A percentile compares a stretch with the other conserved stretches of the same genome.
Conservation (phyloP, 116 monocot species). For the Papilionanthe hybrid region DNA sequence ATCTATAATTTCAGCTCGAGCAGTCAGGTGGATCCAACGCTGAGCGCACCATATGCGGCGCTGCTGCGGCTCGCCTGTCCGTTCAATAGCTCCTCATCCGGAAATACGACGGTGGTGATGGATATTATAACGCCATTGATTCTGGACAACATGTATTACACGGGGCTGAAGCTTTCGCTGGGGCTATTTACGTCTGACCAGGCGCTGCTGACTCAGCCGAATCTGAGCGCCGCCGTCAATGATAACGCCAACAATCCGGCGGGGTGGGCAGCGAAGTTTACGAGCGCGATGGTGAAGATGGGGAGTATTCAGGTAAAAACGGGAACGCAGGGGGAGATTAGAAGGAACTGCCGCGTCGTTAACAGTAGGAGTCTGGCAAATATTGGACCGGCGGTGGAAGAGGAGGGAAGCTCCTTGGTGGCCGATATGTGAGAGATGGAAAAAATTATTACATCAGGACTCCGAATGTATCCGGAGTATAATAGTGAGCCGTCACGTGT, state of each 20-base stretch:
- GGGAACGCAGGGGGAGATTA: conserved; percentile 36
- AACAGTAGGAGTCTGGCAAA: conserved; percentile 1
- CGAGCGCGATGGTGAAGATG: conserved; percentile 48
- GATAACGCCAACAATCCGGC: conserved; percentile 9
- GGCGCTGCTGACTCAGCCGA: conserved; percentile 21
- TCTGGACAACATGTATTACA: conserved; percentile 41
- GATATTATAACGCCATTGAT: conserved; percentile 20
- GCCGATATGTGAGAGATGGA: too few species aligned
- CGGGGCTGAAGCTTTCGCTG: conserved; percentile 5
- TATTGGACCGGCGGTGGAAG: too few species aligned
- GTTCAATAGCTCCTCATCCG: conserved; percentile 3
- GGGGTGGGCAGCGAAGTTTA: conserved; percentile 25
- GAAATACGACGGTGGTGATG: conserved; percentile 23
- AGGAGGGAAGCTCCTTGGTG: too few species aligned
- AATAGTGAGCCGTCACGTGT: too few species aligned
- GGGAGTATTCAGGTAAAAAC: conserved; percentile 38
- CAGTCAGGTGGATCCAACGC: conserved; percentile 23
- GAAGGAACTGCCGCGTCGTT: conserved; percentile 31
- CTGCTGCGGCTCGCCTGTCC: conserved; percentile 30
- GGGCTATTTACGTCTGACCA: conserved; percentile 41
- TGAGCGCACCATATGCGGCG: conserved; percentile 26
- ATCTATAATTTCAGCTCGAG: conserved; percentile 28
- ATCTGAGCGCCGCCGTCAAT: conserved; percentile 16
- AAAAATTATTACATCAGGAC: too few species aligned
- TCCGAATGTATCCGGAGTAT: too few species aligned